Percentiles rank a stretch among this genome's conserved stretches.
Conservation (phyloP, 306 rosid species). For the Vigna trinervia region DNA sequence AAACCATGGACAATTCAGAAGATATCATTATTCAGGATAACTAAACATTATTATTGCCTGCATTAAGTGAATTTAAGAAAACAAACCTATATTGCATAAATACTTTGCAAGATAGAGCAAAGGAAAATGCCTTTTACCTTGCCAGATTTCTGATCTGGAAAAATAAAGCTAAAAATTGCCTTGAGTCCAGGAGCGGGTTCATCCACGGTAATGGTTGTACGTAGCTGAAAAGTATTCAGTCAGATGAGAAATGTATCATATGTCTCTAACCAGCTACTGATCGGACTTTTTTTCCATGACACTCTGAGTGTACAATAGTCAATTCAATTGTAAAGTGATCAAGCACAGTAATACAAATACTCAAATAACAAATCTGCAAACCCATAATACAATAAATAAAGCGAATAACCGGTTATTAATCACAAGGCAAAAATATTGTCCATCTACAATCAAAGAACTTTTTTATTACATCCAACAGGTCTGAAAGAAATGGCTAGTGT, state of each 20-base stretch:
- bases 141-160: slow-evolving; percentile 92
- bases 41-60: neutral
- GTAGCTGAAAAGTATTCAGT: slow-evolving; percentile 62
- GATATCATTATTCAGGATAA: neutral
- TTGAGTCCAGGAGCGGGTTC: slow-evolving; percentile 95
- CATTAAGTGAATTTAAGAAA: slow-evolving; percentile 15
- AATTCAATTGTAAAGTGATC: neutral
- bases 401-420: neutral
- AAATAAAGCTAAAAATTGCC: slow-evolving; percentile 80
- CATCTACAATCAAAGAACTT: neutral
- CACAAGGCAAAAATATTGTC: neutral
- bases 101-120: neutral
- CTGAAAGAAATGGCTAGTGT: neutral
- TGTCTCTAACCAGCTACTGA: neutral
- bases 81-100: neutral
- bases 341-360: neutral
- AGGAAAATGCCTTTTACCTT: slow-evolving; percentile 59
- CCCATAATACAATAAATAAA: neutral
- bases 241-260: slow-evolving; percentile 1
- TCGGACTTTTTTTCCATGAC: neutral
- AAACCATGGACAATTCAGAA: slow-evolving; percentile 10
- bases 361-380: neutral
- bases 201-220: slow-evolving; percentile 82
- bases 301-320: slow-evolving; percentile 6
- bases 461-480: neutral